A percentile compares a stretch with the other conserved stretches of the same genome.
Conservation (phyloP, 345 rosid genomes). For the Ailanthus altissimus region DNA sequence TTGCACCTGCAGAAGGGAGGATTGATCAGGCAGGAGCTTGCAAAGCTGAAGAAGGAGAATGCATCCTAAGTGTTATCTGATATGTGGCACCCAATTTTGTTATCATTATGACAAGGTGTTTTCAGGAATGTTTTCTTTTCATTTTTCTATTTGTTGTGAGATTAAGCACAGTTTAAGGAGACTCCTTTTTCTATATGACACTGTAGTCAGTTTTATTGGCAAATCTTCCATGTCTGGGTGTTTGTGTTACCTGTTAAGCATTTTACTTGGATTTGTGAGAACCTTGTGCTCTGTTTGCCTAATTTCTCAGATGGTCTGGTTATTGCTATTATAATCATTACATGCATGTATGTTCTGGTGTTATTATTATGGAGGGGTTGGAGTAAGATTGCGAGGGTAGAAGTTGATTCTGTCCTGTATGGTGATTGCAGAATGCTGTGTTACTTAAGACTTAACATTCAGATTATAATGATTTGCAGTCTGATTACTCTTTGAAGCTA, state of each 20-base stretch:
- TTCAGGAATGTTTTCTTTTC: conserved; percentile 8
- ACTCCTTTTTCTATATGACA: conserved; percentile 1
- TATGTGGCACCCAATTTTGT: conserved; percentile 22
- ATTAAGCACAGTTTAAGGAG: conserved; percentile 15
- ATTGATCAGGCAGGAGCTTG: conserved; percentile 61
- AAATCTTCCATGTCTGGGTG: background rate
- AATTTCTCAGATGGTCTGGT: too few species aligned
- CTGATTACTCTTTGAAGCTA: too few species aligned
- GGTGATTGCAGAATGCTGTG: too few species aligned
- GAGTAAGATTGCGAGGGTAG: too few species aligned
- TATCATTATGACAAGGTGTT: conserved; percentile 16
- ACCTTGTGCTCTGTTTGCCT: background rate
- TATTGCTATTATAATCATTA: too few species aligned
- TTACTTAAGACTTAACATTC: too few species aligned
- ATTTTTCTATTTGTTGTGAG: conserved; percentile 1
- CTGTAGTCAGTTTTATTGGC: conserved; percentile 16
- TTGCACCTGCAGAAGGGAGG: conserved; percentile 50
- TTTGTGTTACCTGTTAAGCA: background rate
- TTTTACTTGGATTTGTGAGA: background rate
- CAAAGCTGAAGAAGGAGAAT: conserved; percentile 57
- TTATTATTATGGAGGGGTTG: too few species aligned
- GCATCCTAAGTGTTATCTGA: conserved; percentile 20
- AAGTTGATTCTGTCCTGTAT: too few species aligned
- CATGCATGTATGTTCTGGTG: too few species aligned
- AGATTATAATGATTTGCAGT: too few species aligned